Base-by-base conservation (phyloP, 768 basidiomycete genomes). In the Epithele typhae region DNA sequence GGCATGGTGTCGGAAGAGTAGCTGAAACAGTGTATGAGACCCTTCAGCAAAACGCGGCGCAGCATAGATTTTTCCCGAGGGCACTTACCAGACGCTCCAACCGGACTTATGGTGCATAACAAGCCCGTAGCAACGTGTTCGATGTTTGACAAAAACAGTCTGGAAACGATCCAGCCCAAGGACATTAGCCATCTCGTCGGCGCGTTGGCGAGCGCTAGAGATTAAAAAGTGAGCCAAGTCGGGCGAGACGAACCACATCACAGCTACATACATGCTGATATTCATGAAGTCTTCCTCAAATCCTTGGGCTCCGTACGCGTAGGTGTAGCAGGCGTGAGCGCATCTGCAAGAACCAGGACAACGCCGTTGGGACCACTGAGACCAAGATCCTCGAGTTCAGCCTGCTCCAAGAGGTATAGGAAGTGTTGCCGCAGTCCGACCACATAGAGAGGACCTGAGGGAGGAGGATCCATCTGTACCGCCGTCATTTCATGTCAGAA, bases 1-100 rank as follows among this genome's bases (percentile, higher is more conserved):
- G 95, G 93, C 60, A 77, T 73, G 1, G 94, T 97, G 62, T 98
- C 95, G 5, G 84, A 94, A 3, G 95, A 97, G 60, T 88, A 98
- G 18, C 93, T 95, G 53, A 6, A 14, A 7, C 8, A 30, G 27
- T 30, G 27, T 30, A 30, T 30, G 27, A 7, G 8, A 30, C 8
- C 8, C 27, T 14, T 14, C 7, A 30, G 27, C 8, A 7, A 30
- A 7, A 14, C 27, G 27, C 14, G n/a, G n/a, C n/a, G n/a, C n/a
- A n/a, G n/a, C n/a, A n/a, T n/a, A n/a, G n/a, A n/a, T n/a, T n/a
- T n/a, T n/a, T n/a, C n/a, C n/a, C n/a, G n/a, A n/a, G n/a, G 25
- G 6, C 12, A 73, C 84, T 49, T 59, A 91, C 87, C 76, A 80
- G 17, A 89, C 68, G 58, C 84, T 84, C 87, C 87, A 92, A 3